phyloP scores from a whole-genome alignment of 192 early-diverging fungal genomes.

The Cladochytrium replicatum region DNA sequence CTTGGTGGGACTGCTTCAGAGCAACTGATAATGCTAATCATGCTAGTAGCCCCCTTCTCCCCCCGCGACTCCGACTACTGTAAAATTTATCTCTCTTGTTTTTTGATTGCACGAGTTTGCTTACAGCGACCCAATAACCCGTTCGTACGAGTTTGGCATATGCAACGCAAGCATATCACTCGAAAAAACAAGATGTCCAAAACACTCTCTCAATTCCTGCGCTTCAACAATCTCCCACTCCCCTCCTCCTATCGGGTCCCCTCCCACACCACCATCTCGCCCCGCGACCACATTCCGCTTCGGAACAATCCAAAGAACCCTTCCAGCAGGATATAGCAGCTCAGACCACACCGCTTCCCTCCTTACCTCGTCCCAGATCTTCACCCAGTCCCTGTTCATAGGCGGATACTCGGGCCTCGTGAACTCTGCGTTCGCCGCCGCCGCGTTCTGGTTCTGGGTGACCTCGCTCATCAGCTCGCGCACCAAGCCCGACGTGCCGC shows the following conservation, averaged over 20 bases:
- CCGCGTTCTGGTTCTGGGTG: too few species aligned
- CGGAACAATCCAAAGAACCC: constrained; percentile 31
- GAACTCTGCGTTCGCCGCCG: too few species aligned
- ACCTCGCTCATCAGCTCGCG: neutral
- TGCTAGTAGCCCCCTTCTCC: too few species aligned
- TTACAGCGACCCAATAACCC: constrained; percentile 9
- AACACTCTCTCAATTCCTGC: constrained; percentile 9
- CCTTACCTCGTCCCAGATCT: constrained; percentile 8
- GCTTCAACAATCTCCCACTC: constrained; percentile 15
- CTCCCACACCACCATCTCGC: too few species aligned
- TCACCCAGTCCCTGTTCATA: too few species aligned
- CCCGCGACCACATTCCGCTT: too few species aligned
- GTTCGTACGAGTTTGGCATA: constrained; percentile 20
- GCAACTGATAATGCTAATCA: too few species aligned
- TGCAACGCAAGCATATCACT: constrained; percentile 16
- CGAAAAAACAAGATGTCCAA: constrained; percentile 28
- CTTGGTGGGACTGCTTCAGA: too few species aligned
- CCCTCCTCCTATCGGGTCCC: constrained; percentile 1
- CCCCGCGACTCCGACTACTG: too few species aligned
- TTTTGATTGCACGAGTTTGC: too few species aligned
- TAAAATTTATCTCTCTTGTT: too few species aligned
- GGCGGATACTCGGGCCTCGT: too few species aligned
- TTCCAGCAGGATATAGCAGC: constrained; percentile 30
- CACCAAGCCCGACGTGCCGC: neutral
- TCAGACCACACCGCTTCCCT: constrained; percentile 11